Conservation (phyloP, 2,329 filamentous ascomycete species). For the Colletotrichum cuscutae region DNA sequence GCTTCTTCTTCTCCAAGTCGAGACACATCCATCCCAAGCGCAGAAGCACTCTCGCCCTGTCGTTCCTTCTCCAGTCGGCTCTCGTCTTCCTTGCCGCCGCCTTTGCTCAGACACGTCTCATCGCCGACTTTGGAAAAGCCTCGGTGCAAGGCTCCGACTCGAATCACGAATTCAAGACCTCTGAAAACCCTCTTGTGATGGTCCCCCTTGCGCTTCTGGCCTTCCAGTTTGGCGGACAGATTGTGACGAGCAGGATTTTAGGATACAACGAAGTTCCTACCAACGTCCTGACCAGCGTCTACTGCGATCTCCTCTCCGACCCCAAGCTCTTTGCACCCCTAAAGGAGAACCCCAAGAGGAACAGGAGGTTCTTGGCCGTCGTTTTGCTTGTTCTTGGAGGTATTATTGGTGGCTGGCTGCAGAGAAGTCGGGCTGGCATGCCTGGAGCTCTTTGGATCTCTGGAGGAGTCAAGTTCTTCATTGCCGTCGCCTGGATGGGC, state of each 20-base stretch:
- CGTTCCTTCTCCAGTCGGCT: conserved; percentile 62
- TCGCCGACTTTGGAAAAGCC: conserved; percentile 52
- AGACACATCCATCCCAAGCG: conserved; percentile 47
- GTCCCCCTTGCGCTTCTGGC: conserved; percentile 59
- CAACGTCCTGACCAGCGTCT: conserved; percentile 64
- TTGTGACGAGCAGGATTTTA: conserved; percentile 58
- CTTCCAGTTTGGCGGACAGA: conserved; percentile 64
- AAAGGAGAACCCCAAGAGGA: conserved; percentile 58
- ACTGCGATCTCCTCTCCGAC: conserved; percentile 64
- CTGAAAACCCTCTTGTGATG: conserved; percentile 52
- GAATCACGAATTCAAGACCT: conserved; percentile 35
- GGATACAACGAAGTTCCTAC: conserved; percentile 65
- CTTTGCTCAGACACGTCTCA: conserved; percentile 57
- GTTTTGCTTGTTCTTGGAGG: conserved; percentile 58
- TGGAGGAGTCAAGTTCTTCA: conserved; percentile 54
- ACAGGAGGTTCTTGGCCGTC: conserved; percentile 57
- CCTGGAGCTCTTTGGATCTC: conserved; percentile 56
- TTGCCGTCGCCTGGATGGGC: conserved; percentile 48
- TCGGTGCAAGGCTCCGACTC: conserved; percentile 34
- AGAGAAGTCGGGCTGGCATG: conserved; percentile 52
- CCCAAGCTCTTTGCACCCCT: conserved; percentile 53
- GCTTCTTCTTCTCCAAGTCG: conserved; percentile 55
- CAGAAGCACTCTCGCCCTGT: conserved; percentile 54
- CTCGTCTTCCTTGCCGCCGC: conserved; percentile 63
- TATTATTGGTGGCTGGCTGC: conserved; percentile 60